Percentiles rank a stretch among this genome's conserved stretches.
Conservation (phyloP, 495 filamentous ascomycete genomes). For the Tuber indicum region DNA sequence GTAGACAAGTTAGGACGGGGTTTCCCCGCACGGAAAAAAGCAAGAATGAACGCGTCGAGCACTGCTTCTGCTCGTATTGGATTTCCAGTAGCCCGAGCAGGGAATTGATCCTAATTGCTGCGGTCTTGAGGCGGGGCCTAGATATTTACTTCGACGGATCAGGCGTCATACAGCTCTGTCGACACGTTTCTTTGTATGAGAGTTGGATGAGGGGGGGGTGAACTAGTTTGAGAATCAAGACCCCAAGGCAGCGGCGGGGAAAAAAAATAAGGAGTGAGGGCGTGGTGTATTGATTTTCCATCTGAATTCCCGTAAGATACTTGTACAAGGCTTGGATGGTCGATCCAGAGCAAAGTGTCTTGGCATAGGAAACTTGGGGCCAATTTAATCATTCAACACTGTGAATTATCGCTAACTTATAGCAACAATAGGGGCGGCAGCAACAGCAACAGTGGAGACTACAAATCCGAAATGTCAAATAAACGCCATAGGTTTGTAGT, state of each 20-base stretch:
- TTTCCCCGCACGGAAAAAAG: not conserved
- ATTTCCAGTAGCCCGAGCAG: not conserved
- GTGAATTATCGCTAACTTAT: not conserved
- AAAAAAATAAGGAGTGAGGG: not conserved
- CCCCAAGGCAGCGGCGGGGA: not conserved
- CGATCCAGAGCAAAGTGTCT: not conserved
- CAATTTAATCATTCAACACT: not conserved
- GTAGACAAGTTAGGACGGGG: not conserved
- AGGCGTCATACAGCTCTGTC: not conserved
- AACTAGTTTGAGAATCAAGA: not conserved
- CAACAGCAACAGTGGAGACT: not conserved
- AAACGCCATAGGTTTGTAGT: constrained; percentile 14
- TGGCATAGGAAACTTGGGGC: not conserved
- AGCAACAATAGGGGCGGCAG: not conserved
- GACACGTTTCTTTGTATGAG: constrained; percentile 1
- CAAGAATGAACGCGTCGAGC: not conserved
- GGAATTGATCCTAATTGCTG: not conserved
- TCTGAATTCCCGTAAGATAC: not conserved
- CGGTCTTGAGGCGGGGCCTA: not conserved
- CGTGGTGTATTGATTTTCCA: not conserved
- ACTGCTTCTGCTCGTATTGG: not conserved
- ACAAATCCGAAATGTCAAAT: constrained; percentile 5
- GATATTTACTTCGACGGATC: not conserved
- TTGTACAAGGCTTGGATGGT: not conserved
- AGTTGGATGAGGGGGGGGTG: not conserved